Base-by-base conservation (phyloP, 139 green algal genomes). In the Ettlia oleoabundans region DNA sequence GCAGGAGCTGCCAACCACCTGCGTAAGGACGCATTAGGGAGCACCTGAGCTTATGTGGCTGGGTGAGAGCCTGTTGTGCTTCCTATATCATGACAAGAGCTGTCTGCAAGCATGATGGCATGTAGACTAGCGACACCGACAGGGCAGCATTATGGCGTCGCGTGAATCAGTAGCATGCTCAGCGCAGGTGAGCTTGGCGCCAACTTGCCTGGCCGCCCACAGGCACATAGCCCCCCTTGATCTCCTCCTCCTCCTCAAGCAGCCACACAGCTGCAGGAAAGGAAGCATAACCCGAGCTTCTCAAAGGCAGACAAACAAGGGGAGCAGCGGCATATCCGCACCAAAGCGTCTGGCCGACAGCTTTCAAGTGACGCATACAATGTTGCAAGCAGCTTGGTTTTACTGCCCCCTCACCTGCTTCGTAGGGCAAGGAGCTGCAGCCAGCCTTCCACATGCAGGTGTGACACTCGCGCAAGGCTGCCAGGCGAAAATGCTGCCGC, bases 241-340 rank as follows among this genome's bases (percentile, higher is more conserved):
- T 86, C 84, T 93, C 90, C 72, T 93, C 90, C 65, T 90, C 85
- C 78, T 92, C 90, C 51, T 93, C 90, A 67, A 96, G 79, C 80
- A 97, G 89, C 73, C 91, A 91, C 64, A 97, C 89, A 8, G 93
- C 91, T 0, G n/a, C n/a, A n/a, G n/a, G n/a, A n/a, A n/a, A n/a
- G n/a, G n/a, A n/a, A n/a, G n/a, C n/a, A n/a, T n/a, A n/a, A n/a
- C n/a, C n/a, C n/a, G n/a, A n/a, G n/a, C n/a, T n/a, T n/a, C n/a
- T n/a, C n/a, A n/a, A n/a, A n/a, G n/a, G n/a, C n/a, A n/a, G n/a
- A n/a, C n/a, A n/a, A n/a, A n/a, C n/a, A n/a, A n/a, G n/a, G n/a
- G n/a, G n/a, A n/a, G n/a, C n/a, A n/a, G n/a, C n/a, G n/a, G n/a
- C n/a, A n/a, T n/a, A n/a, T n/a, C n/a, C n/a, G n/a, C n/a, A n/a